Base-by-base conservation (phyloP, 2,329 filamentous ascomycete species). In the Epichloe festucae region DNA sequence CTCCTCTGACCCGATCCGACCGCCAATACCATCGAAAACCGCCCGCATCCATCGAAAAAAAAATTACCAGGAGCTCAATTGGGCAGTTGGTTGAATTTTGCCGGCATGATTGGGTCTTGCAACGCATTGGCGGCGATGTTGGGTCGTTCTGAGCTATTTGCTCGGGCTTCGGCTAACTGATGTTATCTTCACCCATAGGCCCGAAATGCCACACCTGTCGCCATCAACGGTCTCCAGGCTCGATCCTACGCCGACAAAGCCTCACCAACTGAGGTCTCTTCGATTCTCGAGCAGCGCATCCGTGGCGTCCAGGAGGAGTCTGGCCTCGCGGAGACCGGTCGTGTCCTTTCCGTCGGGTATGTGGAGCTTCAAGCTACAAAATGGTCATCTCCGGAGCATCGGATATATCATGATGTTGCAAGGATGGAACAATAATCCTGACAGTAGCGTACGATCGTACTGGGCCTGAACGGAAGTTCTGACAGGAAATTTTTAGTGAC, bases 231-330 rank as follows among this genome's bases (percentile, higher is more conserved):
- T 44, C 38, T 80, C 67, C 56, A 56, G 54, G 74, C 83, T 72
- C 88, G 93, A 76, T 81, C 81, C 74, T 97, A 95, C 77, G 91
- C 89, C 70, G 77, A 88, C 63, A 97, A 97, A 82, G 89, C 93
- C 67, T 75, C 89, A 56, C 93, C 93, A 65, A 98, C 91, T 67
- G 93, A 98, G 81, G 91, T 97, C 66, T 97, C 93, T 64, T 96
- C 91, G 65, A 97, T 98, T 74, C 87, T 98, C 70, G 93, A 97
- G 81, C 91, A 97, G 83, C 84, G 90, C 76, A 98, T 98, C 70
- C 88, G 93, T 71, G 93, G 93, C 80, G 89, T 97, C 63, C 87
- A 95, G 76, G 93, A 97, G 78, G 93, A 97, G 80, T 80, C 88
- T 70, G 83, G 82, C 72, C 87, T 98, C 66, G 89, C 93, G 73